phyloP scores from a whole-genome alignment of 208 protist genomes.

The Acanthamoeba lenticulata region DNA sequence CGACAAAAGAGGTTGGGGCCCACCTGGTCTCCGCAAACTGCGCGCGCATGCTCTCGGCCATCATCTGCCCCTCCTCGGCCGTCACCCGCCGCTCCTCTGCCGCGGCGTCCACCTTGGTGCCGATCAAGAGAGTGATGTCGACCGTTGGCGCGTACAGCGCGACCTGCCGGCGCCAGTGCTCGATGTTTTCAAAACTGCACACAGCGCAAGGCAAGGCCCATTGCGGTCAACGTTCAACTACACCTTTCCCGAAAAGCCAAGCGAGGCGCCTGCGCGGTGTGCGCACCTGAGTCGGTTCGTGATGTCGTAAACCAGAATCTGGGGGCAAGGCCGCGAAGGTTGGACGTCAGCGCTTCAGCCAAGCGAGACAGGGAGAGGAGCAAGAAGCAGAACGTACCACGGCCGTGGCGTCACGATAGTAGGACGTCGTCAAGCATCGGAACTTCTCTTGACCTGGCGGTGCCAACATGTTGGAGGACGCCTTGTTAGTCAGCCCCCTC shows the following conservation, averaged over 20 bases:
- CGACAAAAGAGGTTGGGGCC: background rate
- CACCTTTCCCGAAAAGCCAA: no score
- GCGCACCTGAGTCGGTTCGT: background rate
- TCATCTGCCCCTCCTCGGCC: background rate
- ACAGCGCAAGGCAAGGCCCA: background rate
- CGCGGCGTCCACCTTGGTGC: background rate
- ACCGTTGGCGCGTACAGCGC: background rate
- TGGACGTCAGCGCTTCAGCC: background rate
- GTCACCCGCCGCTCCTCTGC: background rate
- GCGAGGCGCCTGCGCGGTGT: background rate
- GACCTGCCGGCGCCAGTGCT: background rate
- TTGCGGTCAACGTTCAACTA: no score
- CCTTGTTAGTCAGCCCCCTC: no score
- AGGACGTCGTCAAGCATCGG: constrained; percentile 27
- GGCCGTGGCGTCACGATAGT: constrained; percentile 41
- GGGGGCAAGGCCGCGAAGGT: no score
- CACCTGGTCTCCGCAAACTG: constrained; percentile 19
- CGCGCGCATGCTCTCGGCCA: background rate
- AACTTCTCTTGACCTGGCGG: constrained; percentile 59
- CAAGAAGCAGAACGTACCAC: background rate
- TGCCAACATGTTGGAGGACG: no score
- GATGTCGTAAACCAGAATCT: constrained; percentile 8
- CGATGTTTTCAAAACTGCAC: background rate
- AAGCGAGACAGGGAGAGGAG: background rate
- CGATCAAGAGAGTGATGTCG: background rate